Evolutionary conservation across 495 filamentous ascomycete species (phyloP).

Genomic region (Neurospora sp.): DNA sequence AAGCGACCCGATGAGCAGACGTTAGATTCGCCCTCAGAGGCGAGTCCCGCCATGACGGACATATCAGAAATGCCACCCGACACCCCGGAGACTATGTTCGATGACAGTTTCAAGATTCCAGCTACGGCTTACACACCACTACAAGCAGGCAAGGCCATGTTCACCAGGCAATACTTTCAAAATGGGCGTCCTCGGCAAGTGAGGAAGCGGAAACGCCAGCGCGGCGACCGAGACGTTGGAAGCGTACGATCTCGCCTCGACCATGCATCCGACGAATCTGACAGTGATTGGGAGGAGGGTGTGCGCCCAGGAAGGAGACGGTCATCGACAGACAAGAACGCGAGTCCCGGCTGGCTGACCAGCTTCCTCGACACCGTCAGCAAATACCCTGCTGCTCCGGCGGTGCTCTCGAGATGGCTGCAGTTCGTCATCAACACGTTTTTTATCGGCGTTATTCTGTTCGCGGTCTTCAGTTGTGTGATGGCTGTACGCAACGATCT

Average conservation of each 20-base stretch:
- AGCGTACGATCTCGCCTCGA: constrained; percentile 29
- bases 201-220: constrained; percentile 36
- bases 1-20: constrained; percentile 54
- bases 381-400: constrained; percentile 74
- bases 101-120: constrained; percentile 21
- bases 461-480: constrained; percentile 60
- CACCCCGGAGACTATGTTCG: constrained; percentile 28
- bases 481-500: constrained; percentile 68
- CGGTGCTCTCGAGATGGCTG: constrained; percentile 75
- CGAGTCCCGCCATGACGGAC: constrained; percentile 58
- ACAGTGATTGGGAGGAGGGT: constrained; percentile 21
- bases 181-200: constrained; percentile 35
- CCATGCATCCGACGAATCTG: constrained; percentile 51
- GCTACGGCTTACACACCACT: constrained; percentile 26
- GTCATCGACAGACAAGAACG: constrained; percentile 17
- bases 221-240: constrained; percentile 32
- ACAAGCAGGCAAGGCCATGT: constrained; percentile 26
- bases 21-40: constrained; percentile 66
- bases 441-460: constrained; percentile 56
- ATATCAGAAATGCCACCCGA: constrained; percentile 51
- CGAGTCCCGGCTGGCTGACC: constrained; percentile 30
- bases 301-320: constrained; percentile 13
- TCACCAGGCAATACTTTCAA: constrained; percentile 24
- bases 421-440: constrained; percentile 72
- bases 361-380: constrained; percentile 59